A percentile compares a stretch with the other conserved stretches of the same genome.
phyloP scores from a whole-genome alignment of 176 grass and related monocot genomes.

The Rhipidocladum racemiflorum region DNA sequence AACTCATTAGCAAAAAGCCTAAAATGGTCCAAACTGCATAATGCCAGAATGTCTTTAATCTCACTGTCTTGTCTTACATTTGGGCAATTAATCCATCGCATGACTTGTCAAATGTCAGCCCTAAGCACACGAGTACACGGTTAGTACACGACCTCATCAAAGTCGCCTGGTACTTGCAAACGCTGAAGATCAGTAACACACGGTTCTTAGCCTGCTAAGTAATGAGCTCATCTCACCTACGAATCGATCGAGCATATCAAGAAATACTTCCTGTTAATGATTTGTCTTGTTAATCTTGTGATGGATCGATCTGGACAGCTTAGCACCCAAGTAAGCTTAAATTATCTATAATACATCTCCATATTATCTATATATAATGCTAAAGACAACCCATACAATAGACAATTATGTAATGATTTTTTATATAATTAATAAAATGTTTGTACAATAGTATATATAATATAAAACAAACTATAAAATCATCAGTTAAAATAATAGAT shows the following conservation, averaged over 20 bases:
- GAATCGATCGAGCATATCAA: background rate
- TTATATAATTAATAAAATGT: no score
- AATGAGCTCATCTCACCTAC: background rate
- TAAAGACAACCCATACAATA: no score
- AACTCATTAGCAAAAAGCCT: no score
- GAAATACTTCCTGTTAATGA: background rate
- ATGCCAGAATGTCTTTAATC: background rate
- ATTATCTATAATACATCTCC: no score
- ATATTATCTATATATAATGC: no score
- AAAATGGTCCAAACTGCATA: background rate
- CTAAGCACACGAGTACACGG: background rate
- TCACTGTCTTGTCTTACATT: background rate
- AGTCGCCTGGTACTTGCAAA: background rate
- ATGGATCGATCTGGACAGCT: background rate
- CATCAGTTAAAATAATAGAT: no score
- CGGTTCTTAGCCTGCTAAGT: background rate
- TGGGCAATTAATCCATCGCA: background rate
- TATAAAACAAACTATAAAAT: no score
- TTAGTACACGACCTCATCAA: background rate
- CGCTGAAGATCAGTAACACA: background rate
- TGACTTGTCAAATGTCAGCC: background rate
- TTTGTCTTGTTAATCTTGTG: background rate
- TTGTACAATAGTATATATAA: no score
- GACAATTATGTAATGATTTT: no score
- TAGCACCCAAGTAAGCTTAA: constrained; percentile 17